A percentile compares a stretch with the other conserved stretches of the same genome.
These are phyloP conservation scores for Lactarius pseudohatsudake DNA, from an alignment of 768 basidiomycete genomes.

Conservation along the genomic window DNA sequence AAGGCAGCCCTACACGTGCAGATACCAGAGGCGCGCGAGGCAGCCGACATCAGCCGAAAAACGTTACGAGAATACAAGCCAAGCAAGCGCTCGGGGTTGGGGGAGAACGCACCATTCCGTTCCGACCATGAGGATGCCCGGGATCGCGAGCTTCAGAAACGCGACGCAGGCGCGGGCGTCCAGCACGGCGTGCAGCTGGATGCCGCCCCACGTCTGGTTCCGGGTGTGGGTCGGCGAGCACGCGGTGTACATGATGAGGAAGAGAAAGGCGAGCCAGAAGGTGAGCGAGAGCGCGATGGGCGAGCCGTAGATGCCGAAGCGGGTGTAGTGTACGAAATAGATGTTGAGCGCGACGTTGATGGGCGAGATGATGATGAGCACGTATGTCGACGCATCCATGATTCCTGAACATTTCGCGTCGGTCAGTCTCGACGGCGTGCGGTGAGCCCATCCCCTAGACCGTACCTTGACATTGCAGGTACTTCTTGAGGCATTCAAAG, in stretches of 20 bases:
- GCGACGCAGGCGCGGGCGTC: constrained; percentile 49
- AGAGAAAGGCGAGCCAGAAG: constrained; percentile 65
- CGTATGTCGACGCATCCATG: constrained; percentile 66
- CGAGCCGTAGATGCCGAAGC: constrained; percentile 63
- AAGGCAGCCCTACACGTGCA: constrained; percentile 64
- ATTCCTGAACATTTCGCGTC: constrained; percentile 49
- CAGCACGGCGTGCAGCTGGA: constrained; percentile 47
- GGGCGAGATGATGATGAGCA: constrained; percentile 62
- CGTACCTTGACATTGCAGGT: constrained; percentile 74
- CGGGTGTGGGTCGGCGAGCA: constrained; percentile 51
- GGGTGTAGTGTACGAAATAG: constrained; percentile 60
- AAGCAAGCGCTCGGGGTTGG: neutral
- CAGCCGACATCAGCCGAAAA: neutral
- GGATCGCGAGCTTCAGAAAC: constrained; percentile 69
- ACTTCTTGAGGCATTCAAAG: constrained; percentile 77
- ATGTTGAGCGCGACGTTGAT: constrained; percentile 64
- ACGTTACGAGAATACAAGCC: neutral
- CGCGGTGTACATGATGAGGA: constrained; percentile 51
- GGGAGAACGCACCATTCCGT: constrained; percentile 67
- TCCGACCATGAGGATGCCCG: constrained; percentile 76
- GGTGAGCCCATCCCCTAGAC: neutral
- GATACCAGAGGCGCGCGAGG: constrained; percentile 1
- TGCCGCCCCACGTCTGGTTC: constrained; percentile 66
- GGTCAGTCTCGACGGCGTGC: neutral
- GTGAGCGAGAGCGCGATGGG: constrained; percentile 66